Conservation (phyloP, 2,329 filamentous ascomycete species). For the Rutstroemia sp. region DNA sequence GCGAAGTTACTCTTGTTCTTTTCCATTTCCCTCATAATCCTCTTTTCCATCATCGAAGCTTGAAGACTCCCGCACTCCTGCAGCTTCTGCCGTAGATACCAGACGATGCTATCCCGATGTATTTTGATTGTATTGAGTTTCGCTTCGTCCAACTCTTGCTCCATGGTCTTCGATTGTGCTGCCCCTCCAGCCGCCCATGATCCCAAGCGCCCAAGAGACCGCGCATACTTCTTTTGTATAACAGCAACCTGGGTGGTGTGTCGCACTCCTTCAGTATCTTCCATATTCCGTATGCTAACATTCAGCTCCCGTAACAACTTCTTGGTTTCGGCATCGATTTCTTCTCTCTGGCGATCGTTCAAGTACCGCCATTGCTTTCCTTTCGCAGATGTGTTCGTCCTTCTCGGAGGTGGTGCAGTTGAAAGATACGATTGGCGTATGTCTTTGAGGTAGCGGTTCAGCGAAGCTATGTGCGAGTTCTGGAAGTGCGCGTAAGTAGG, state of each 20-base stretch:
- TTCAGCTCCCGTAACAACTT: constrained; percentile 79
- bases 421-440: constrained; percentile 91
- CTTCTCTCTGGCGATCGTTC: constrained; percentile 74
- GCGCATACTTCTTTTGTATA: constrained; percentile 61
- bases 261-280: constrained; percentile 74
- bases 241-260: constrained; percentile 67
- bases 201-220: constrained; percentile 56
- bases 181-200: constrained; percentile 62
- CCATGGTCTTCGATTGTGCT: constrained; percentile 46
- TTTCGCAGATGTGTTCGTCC: constrained; percentile 25
- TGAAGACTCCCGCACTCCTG: constrained; percentile 73
- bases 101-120: constrained; percentile 76
- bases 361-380: constrained; percentile 35
- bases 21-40: constrained; percentile 77
- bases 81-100: constrained; percentile 69
- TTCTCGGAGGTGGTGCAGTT: constrained; percentile 56
- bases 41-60: constrained; percentile 86
- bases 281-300: constrained; percentile 68
- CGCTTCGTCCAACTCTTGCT: constrained; percentile 68
- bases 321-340: constrained; percentile 83
- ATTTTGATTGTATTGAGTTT: constrained; percentile 56
- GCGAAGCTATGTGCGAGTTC: constrained; percentile 78
- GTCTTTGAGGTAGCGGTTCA: constrained; percentile 71
- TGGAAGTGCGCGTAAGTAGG: constrained; percentile 32
- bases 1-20: constrained; percentile 81